Conservation (phyloP, 192 early-diverging fungal species). For the Mortierella antarctica region DNA sequence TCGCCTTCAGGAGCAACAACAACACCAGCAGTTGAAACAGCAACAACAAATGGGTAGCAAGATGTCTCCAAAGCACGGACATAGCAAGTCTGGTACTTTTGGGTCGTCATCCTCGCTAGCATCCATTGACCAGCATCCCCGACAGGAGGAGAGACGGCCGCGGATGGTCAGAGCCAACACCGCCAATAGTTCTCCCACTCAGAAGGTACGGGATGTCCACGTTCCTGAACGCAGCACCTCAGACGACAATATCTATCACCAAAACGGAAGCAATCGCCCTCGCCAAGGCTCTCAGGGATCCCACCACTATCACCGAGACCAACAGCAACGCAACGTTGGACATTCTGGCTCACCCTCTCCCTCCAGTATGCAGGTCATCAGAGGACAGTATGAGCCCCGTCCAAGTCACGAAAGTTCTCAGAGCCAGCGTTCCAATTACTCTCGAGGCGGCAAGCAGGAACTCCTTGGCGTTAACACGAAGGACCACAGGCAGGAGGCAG, state of each 20-base stretch:
- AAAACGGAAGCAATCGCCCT: not conserved
- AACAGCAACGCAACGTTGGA: not conserved
- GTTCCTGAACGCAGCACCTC: constrained; percentile 33
- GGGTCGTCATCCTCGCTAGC: constrained; percentile 27
- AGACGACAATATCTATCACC: constrained; percentile 12
- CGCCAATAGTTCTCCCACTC: not conserved
- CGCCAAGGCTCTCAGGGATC: not conserved
- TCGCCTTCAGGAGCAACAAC: not conserved
- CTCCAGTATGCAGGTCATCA: not conserved
- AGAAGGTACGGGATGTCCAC: constrained; percentile 1
- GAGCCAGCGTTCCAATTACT: constrained; percentile 4
- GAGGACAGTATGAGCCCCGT: constrained; percentile 6
- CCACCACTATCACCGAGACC: constrained; percentile 8
- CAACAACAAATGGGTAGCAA: not conserved
- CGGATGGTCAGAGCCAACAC: constrained; percentile 16
- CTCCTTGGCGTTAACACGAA: not conserved
- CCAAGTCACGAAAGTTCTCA: constrained; percentile 27
- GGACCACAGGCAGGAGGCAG: not conserved
- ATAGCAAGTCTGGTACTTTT: not conserved
- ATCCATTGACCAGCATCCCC: constrained; percentile 14
- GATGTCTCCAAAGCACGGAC: not conserved
- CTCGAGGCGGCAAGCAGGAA: not conserved
- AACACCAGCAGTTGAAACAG: constrained; percentile 11
- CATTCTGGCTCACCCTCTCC: not conserved
- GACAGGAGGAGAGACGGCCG: constrained; percentile 14